Percentiles rank a stretch among this genome's conserved stretches.
Conservation (phyloP, 2,329 filamentous ascomycete genomes). For the Karstenula rhodostoma region DNA sequence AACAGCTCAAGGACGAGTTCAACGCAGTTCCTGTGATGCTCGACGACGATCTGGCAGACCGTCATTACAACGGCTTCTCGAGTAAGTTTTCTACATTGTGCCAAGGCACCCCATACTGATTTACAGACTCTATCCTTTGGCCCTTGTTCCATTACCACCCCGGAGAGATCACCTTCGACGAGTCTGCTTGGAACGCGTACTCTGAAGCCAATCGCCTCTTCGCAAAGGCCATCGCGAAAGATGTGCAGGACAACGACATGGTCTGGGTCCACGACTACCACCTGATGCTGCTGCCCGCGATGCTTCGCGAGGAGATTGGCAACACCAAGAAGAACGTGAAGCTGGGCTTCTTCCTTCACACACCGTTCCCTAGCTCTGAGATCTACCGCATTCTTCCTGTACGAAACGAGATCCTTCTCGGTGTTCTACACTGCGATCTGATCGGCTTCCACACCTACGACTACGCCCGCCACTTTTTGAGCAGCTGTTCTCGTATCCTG, state of each 20-base stretch:
- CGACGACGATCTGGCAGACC: constrained; percentile 89
- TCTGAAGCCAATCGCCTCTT: constrained; percentile 92
- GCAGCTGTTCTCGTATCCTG: constrained; percentile 93
- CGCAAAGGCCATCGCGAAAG: constrained; percentile 83
- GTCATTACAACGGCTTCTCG: constrained; percentile 97
- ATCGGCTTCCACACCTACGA: constrained; percentile 99
- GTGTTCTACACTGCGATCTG: constrained; percentile 90
- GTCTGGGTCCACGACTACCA: constrained; percentile 99
- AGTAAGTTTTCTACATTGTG: constrained; percentile 65
- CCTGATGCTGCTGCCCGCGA: constrained; percentile 92
- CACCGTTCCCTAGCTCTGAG: constrained; percentile 94
- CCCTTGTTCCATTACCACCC: constrained; percentile 99
- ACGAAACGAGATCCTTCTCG: constrained; percentile 84
- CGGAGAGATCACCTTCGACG: constrained; percentile 97
- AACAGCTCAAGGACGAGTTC: constrained; percentile 85
- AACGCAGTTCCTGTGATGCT: constrained; percentile 92
- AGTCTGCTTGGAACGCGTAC: constrained; percentile 92
- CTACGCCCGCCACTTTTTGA: constrained; percentile 97
- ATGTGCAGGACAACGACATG: constrained; percentile 91
- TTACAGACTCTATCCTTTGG: constrained; percentile 88
- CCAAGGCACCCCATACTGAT: constrained; percentile 17
- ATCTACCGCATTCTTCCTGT: constrained; percentile 97
- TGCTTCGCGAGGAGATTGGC: constrained; percentile 91
- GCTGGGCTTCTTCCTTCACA: constrained; percentile 98
- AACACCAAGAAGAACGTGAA: constrained; percentile 87